Evolutionary conservation across 345 rosid species (phyloP).

Genomic region (Linum lewisii): DNA sequence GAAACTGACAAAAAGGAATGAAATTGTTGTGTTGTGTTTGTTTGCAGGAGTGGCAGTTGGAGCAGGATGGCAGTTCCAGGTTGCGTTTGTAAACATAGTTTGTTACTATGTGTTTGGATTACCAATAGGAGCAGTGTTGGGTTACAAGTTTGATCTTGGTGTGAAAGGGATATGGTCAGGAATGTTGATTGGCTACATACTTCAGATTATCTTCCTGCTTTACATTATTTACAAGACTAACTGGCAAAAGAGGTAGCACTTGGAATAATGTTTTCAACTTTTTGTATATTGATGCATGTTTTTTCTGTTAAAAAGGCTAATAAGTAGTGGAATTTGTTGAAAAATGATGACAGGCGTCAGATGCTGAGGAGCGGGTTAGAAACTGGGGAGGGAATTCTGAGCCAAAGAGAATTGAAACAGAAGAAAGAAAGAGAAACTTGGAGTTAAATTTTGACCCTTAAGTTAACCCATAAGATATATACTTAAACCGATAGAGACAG

Average conservation of each 20-base stretch:
- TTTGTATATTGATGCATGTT: no score
- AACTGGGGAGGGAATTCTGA: no score
- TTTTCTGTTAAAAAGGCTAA: no score
- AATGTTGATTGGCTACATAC: conserved; percentile 36
- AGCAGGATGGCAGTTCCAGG: conserved; percentile 46
- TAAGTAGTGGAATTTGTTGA: no score
- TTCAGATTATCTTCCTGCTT: conserved; percentile 28
- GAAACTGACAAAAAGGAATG: no score
- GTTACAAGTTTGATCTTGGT: conserved; percentile 29
- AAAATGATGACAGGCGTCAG: conserved; percentile 30
- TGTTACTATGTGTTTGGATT: conserved; percentile 43
- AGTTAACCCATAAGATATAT: no score
- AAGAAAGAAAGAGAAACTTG: no score
- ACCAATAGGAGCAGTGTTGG: conserved; percentile 37
- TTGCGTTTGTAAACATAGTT: conserved; percentile 32
- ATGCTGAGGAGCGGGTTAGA: conserved; percentile 29
- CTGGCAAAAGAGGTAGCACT: conserved; percentile 38
- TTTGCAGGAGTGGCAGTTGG: conserved; percentile 56
- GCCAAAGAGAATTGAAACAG: conserved; percentile 11
- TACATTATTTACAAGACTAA: conserved; percentile 23
- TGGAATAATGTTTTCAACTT: no score
- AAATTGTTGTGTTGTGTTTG: no score
- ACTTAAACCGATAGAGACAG: no score
- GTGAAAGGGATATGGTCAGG: conserved; percentile 47
- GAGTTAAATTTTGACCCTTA: no score